Base-by-base conservation (phyloP, 768 basidiomycete species). In the Podaxis carcinomalis region DNA sequence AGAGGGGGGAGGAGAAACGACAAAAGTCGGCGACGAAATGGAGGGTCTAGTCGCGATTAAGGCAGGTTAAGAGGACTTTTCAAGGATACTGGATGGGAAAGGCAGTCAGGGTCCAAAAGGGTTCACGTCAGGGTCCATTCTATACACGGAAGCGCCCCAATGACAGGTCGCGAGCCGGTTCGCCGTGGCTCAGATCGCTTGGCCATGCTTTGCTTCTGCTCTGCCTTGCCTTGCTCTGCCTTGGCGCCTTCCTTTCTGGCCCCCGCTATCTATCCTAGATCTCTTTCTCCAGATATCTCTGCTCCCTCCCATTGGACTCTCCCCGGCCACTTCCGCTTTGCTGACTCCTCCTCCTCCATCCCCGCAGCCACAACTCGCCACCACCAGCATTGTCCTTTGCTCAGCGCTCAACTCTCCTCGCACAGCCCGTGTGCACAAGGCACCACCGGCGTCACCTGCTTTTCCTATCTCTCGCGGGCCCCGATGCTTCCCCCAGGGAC, bases 1-100 rank as follows among this genome's bases (percentile, higher is more conserved):
- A 56, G 61, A 44, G 61, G 63, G 59, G 52, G 42, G 52, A 63
- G 53, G 53, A 53, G 44, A 46, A 47, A 57, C 56, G 56, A 57
- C 56, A 57, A 47, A 47, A 44, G 57, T 50, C 37, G 57, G 57
- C 49, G 37, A 57, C 35, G 44, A 57, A 57, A 57, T 57, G 42
- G 56, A 59, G 57, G 51, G 37, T 27, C 37, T n/a, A 42, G 57
- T 59, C 27, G 57, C 36, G 39, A 59, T 51, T 39, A 51, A 44
- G 36, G 50, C 57, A 51, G 51, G 57, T 59, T 59, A 59, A 51
- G 57, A 59, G 49, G 50, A 51, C 50, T 59, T 59, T 59, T 59
- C 39, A 51, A 59, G 36, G 23, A 25, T 39, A 51, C 49, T 27
- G 39, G 57, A 51, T 59, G 57, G 47, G 57, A 58, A 32, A 32